Percentiles rank a stretch among this genome's conserved stretches.
These are phyloP conservation scores for Fonsecaea nubica DNA, from an alignment of 2,329 filamentous ascomycete species.

Conservation along the genomic window DNA sequence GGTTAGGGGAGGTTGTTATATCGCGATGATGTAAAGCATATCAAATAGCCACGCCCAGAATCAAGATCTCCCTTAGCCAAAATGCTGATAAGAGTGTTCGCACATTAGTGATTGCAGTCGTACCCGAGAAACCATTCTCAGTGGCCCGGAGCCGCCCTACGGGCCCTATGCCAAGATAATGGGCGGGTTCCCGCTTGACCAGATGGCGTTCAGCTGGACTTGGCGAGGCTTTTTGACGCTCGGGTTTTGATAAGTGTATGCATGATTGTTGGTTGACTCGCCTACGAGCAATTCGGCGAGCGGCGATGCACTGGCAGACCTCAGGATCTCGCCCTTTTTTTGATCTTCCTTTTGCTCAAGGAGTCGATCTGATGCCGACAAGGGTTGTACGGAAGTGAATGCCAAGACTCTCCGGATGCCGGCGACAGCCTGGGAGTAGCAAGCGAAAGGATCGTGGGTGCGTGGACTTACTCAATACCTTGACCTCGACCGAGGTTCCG, in stretches of 20 bases:
- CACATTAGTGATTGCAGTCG: conserved; percentile 10
- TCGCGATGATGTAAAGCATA: not conserved
- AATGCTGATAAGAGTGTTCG: not conserved
- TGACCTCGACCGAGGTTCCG: too few relatives aligned
- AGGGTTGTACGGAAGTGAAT: not conserved
- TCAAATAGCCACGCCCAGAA: not conserved
- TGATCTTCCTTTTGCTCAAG: not conserved
- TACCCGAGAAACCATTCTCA: conserved; percentile 6
- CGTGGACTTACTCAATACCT: too few relatives aligned
- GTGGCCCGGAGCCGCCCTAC: not conserved
- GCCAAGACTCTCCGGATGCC: not conserved
- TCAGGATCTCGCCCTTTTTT: not conserved
- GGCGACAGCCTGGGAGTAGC: not conserved
- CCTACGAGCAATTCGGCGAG: not conserved
- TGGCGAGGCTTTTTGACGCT: conserved; percentile 20
- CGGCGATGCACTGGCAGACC: not conserved
- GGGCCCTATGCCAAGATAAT: conserved; percentile 17
- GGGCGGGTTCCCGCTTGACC: conserved; percentile 27
- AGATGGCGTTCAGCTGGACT: conserved; percentile 7
- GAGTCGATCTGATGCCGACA: not conserved
- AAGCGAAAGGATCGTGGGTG: too few relatives aligned
- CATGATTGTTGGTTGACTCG: conserved; percentile 21
- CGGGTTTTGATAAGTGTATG: conserved; percentile 15
- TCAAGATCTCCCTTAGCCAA: not conserved
- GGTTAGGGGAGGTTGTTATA: not conserved